These are phyloP conservation scores for Cubamyces lactineus DNA, from an alignment of 768 basidiomycete genomes.

Conservation along the genomic window DNA sequence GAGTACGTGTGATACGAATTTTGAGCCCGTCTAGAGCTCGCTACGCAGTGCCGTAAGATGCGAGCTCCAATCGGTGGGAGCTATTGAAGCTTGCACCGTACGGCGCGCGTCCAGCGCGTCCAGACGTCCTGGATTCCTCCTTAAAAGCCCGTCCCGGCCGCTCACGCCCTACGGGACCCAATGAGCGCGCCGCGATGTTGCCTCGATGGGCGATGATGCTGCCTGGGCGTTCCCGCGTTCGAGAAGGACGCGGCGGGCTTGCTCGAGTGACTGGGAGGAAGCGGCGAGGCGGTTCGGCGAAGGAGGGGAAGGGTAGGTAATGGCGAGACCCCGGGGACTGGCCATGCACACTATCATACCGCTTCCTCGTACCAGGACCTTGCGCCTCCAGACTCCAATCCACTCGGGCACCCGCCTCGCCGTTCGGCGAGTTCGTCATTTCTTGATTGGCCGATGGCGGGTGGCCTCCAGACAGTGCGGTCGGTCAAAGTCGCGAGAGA, in stretches of 20 bases:
- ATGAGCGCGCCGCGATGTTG: constrained; percentile 9
- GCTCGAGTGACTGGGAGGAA: constrained; percentile 4
- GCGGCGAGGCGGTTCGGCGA: constrained; percentile 9
- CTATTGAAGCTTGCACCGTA: constrained; percentile 10
- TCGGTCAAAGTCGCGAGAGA: neutral
- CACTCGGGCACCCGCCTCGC: constrained; percentile 14
- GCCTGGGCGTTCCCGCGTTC: constrained; percentile 3
- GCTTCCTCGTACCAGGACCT: neutral
- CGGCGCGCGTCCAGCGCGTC: neutral
- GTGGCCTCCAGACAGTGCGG: neutral
- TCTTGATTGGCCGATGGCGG: constrained; percentile 1
- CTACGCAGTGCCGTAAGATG: constrained; percentile 13
- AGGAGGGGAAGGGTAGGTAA: constrained; percentile 7
- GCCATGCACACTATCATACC: constrained; percentile 1
- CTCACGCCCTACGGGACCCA: neutral
- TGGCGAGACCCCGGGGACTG: constrained; percentile 17
- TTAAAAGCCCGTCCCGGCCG: neutral
- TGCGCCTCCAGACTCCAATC: neutral
- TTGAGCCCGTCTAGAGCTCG: neutral
- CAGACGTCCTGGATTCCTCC: neutral
- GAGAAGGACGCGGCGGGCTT: constrained; percentile 11
- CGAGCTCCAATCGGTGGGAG: constrained; percentile 9
- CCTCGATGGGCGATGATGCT: constrained; percentile 16
- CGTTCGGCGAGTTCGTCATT: neutral
- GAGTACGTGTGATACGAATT: neutral